Evolutionary conservation across 2,329 filamentous ascomycete genomes (phyloP), one percentile per base, ranked within the genome.

Genomic region (Biscogniauxia marginata): DNA sequence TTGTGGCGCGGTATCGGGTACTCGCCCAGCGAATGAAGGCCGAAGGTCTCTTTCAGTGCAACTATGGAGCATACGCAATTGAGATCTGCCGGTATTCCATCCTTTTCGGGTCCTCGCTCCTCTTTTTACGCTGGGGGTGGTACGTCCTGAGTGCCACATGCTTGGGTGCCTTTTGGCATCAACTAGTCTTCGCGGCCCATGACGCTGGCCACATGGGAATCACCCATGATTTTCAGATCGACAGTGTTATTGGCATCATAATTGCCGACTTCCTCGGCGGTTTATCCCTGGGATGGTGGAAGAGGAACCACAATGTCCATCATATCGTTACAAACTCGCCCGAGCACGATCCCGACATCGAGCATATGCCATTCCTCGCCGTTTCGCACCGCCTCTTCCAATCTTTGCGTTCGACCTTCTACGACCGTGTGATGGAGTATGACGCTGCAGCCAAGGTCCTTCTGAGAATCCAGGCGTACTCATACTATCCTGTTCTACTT

Each of bases 141-240:
- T 93, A 90, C 67, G 78, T 75, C 49, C 76, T 83, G 2, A 90
- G 90, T 55, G 92, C 85, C 1, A 71, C 90, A 49, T 91, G 87
- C 64, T 79, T 98, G 2, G 95, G 93, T 19, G 80, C 84, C 60
- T 83, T 96, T 68, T 98, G 95, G 93, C 95, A 98, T 70, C 95
- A 98, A 71, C 82, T 98, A 23, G 89, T 93, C 51, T 99, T 99
- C 70, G 88, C 88, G 1, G 95, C 91, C 58, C 95, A 99, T 73
- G 95, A 99, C 78, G 91, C 93, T 50, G 93, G 91, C 6, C 95
- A 99, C 73, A 96, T 97, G 89, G 95, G 91, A 63, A 96, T 99
- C 66, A 99, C 95, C 2, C 93, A 98, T 74, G 81, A 88, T 70
- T 98, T 93, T 71, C 86, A 89, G 50, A 75, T 85, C 39, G 95